Percentiles rank a stretch among this genome's conserved stretches.
Evolutionary conservation across 2,329 filamentous ascomycete genomes (phyloP).

Genomic region (Colletotrichum cereale): DNA sequence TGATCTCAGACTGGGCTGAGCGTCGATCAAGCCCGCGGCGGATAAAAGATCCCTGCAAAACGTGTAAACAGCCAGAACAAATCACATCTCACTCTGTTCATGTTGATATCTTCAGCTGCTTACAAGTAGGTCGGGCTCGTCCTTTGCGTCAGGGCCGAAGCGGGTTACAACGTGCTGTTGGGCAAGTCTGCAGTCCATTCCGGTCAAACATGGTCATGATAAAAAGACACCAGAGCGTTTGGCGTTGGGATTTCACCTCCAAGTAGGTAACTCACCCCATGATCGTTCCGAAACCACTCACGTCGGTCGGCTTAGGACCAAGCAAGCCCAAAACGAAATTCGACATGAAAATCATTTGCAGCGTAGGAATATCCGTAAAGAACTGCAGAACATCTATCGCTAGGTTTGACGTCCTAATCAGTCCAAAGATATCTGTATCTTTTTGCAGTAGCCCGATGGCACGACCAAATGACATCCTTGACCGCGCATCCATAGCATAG

Average conservation of each 20-base stretch:
- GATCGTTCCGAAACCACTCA: constrained; percentile 31
- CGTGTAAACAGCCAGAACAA: neutral
- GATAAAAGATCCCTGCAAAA: constrained; percentile 17
- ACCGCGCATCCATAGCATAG: constrained; percentile 37
- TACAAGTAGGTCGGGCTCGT: constrained; percentile 33
- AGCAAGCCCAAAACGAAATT: neutral
- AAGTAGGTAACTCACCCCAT: constrained; percentile 19
- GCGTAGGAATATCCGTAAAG: constrained; percentile 28
- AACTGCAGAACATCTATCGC: constrained; percentile 28
- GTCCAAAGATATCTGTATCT: constrained; percentile 19
- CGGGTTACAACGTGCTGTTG: constrained; percentile 16
- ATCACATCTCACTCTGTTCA: neutral
- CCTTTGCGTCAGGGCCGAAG: constrained; percentile 9
- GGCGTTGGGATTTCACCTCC: neutral
- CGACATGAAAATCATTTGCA: constrained; percentile 21
- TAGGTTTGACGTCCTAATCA: constrained; percentile 18
- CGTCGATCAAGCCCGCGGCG: constrained; percentile 26
- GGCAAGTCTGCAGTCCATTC: constrained; percentile 10
- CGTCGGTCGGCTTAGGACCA: constrained; percentile 21
- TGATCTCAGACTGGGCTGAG: constrained; percentile 28
- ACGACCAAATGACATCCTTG: constrained; percentile 24
- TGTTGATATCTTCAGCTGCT: neutral
- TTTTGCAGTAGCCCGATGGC: constrained; percentile 16
- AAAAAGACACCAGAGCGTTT: neutral
- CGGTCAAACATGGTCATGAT: neutral